Evolutionary conservation across 1,284 basidiomycete genomes (phyloP), one percentile per base, ranked within the genome.

Genomic region (Marasmius sp.): DNA sequence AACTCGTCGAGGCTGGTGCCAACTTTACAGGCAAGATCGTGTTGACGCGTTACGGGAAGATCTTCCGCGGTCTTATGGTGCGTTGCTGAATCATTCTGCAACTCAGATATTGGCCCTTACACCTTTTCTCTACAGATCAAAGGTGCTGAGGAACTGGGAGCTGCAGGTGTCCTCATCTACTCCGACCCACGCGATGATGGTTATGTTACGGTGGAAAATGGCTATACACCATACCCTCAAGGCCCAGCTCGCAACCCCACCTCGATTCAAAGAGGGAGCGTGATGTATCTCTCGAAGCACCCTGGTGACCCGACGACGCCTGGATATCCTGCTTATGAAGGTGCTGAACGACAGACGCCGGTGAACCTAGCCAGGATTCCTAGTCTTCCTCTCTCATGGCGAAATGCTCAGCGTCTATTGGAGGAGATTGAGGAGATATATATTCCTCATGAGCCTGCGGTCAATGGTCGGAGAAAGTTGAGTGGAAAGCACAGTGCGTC

Each of bases 181-280:
- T 88, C 87, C 14, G 96, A 98, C 75, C 91, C 92, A 12, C 88
- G 87, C 59, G 94, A 97, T 70, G 95, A 98, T 70, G 94, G 94
- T 20, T 83, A 82, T 47, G 88, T 95, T 37, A 94, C 89, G 2
- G 84, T 85, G 20, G 85, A 85, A 62, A 94, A 96, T 65, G 93
- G 92, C 2, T 92, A 88, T 70, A 75, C 80, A 49, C 79, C 86
- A 16, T 93, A 97, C 74, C 97, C 96, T 0, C 79, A 85, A 16
- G 95, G 96, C 0, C 94, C 95, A 36, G 95, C 94, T 47, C 85
- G 93, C 45, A 93, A 95, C 73, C 93, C 92, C 0, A 87, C 86
- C 7, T 84, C 91, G 3, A 87, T 96, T 11, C 89, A 98, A 75
- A 87, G 96, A 53, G 97, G 96, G 18, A 91, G 88, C 36, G 94